Evolutionary conservation across 768 basidiomycete species (phyloP).

Genomic region (Holtermannia corniformis): DNA sequence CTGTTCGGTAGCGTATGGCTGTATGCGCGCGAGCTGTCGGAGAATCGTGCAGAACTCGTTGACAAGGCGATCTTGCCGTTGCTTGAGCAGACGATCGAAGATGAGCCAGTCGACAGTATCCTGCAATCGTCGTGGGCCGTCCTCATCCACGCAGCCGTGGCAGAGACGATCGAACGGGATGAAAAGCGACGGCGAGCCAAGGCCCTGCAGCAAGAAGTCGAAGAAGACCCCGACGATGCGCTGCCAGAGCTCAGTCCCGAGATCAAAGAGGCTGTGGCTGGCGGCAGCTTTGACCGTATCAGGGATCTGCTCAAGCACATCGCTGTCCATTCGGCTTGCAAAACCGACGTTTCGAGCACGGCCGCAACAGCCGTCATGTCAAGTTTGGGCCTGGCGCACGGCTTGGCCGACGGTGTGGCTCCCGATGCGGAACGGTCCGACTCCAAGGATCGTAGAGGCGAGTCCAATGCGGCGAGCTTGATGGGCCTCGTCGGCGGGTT

Average conservation of each 20-base stretch:
- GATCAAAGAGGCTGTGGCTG: constrained; percentile 24
- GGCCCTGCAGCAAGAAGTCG: constrained; percentile 5
- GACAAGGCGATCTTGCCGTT: constrained; percentile 40
- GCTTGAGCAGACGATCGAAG: constrained; percentile 36
- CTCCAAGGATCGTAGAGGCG: background rate
- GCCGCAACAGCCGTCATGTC: constrained; percentile 2
- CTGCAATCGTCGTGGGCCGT: constrained; percentile 31
- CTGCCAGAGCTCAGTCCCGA: constrained; percentile 15
- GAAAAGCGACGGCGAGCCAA: constrained; percentile 22
- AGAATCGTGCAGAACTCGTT: constrained; percentile 32
- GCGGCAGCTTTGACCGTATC: constrained; percentile 30
- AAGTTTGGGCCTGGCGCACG: constrained; percentile 2
- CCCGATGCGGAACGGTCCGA: background rate
- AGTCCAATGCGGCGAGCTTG: constrained; percentile 8
- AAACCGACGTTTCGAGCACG: constrained; percentile 5
- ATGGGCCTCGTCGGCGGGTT: constrained; percentile 15
- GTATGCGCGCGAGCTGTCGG: constrained; percentile 34
- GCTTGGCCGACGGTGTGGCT: background rate
- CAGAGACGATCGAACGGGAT: constrained; percentile 39
- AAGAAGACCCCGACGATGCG: constrained; percentile 22
- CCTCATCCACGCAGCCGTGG: constrained; percentile 33
- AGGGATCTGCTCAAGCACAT: constrained; percentile 21
- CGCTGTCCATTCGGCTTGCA: constrained; percentile 24
- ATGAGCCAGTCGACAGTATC: constrained; percentile 37
- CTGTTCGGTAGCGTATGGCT: constrained; percentile 36